Conservation (phyloP, 345 rosid genomes). For the Hypericum androsaemum region DNA sequence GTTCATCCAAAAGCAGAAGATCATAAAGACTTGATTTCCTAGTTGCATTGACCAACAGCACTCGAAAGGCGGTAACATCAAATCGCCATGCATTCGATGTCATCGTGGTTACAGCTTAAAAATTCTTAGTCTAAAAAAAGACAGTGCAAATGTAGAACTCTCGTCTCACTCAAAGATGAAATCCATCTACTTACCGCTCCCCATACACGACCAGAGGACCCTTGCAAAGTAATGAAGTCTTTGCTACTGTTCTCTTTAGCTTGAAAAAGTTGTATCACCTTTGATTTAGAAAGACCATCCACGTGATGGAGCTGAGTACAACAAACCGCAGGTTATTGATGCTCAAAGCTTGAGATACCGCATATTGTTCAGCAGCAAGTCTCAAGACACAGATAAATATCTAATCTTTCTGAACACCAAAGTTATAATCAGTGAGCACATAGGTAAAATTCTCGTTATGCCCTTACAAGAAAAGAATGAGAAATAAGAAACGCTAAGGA, state of each 20-base stretch:
- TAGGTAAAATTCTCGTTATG: constrained; percentile 1
- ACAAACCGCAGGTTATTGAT: no score
- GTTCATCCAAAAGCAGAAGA: no score
- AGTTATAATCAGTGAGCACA: not conserved
- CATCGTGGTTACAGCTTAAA: no score
- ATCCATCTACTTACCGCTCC: constrained; percentile 49
- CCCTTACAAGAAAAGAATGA: not conserved
- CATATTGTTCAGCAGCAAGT: no score
- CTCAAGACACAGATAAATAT: constrained; percentile 9
- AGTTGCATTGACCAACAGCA: no score
- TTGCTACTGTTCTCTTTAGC: constrained; percentile 33
- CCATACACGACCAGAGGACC: constrained; percentile 59
- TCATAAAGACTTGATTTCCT: no score
- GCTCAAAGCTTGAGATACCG: no score
- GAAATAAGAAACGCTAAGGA: not conserved
- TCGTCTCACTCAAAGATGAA: no score
- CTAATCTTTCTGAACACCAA: constrained; percentile 10
- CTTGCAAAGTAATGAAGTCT: constrained; percentile 43
- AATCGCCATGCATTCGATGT: no score
- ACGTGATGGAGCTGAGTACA: constrained; percentile 63
- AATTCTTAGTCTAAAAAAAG: no score
- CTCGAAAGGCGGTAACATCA: no score
- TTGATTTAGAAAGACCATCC: constrained; percentile 63
- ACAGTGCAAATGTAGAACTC: no score
- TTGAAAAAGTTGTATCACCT: constrained; percentile 45